Evolutionary conservation across 306 rosid genomes (phyloP).

Genomic region (Pyrus betulifolia): DNA sequence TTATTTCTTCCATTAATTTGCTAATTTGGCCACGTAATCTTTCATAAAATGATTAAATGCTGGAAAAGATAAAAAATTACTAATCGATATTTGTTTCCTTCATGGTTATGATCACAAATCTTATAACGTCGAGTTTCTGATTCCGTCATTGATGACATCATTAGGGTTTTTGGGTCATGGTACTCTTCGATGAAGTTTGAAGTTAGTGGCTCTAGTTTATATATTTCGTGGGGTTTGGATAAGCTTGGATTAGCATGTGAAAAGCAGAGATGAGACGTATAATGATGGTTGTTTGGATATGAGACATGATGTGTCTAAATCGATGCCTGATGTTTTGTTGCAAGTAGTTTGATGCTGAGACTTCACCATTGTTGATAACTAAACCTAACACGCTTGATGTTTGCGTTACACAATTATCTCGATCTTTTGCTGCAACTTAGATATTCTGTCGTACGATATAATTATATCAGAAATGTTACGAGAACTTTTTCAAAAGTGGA

Average conservation of each 20-base stretch:
- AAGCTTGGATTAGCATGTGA: background rate
- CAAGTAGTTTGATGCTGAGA: background rate
- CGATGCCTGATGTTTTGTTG: background rate
- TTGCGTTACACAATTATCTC: background rate
- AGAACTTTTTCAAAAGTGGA: too few species aligned
- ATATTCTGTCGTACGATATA: background rate
- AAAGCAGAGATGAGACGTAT: background rate
- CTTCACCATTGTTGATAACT: background rate
- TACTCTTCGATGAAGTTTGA: too few species aligned
- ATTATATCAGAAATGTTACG: too few species aligned
- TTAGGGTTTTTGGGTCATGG: too few species aligned
- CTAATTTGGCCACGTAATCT: background rate
- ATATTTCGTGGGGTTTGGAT: too few species aligned
- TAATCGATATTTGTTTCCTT: background rate
- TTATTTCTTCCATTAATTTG: background rate
- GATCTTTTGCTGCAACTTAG: background rate
- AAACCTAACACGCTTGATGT: background rate
- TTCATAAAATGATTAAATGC: too few species aligned
- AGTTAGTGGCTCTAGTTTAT: too few species aligned
- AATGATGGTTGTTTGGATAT: slow-evolving; percentile 20
- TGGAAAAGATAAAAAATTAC: too few species aligned
- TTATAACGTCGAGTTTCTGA: too few species aligned
- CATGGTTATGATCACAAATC: background rate
- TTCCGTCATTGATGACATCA: too few species aligned
- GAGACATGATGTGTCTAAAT: slow-evolving; percentile 24